These are phyloP conservation scores for Ustilago hordei DNA, from an alignment of 1,284 basidiomycete genomes.

Conservation along the genomic window DNA sequence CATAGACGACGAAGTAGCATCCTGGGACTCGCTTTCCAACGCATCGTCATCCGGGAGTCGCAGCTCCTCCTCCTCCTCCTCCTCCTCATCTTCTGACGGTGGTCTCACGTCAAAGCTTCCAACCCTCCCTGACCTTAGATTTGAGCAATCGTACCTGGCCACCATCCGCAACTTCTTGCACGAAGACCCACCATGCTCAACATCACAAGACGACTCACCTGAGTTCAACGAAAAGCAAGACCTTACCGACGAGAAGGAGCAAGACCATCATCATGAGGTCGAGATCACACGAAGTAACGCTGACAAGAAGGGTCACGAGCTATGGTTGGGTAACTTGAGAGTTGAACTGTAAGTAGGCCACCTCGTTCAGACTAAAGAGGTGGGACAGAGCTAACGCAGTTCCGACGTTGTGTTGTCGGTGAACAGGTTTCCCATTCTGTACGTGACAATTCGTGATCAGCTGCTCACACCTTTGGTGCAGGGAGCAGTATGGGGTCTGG, in stretches of 20 bases:
- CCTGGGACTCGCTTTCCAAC: constrained; percentile 13
- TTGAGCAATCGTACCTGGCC: constrained; percentile 63
- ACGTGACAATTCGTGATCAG: constrained; percentile 62
- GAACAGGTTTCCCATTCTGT: constrained; percentile 56
- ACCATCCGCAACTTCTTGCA: constrained; percentile 58
- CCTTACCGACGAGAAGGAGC: constrained; percentile 1
- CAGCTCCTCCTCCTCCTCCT: constrained; percentile 14
- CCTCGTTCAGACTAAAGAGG: neutral
- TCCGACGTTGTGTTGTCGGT: neutral
- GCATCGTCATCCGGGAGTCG: constrained; percentile 12
- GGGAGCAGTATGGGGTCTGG: constrained; percentile 59
- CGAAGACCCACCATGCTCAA: constrained; percentile 23
- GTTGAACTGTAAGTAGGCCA: constrained; percentile 58
- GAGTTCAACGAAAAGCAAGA: constrained; percentile 8
- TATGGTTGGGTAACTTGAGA: constrained; percentile 60
- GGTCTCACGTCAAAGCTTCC: constrained; percentile 20
- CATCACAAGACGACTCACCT: neutral
- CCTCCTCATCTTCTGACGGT: constrained; percentile 7
- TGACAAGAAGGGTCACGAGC: constrained; percentile 32
- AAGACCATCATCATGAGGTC: constrained; percentile 37
- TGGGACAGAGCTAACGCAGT: neutral
- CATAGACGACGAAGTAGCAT: constrained; percentile 15
- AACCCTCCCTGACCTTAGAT: constrained; percentile 59
- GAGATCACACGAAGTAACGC: constrained; percentile 22
- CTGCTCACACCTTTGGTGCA: constrained; percentile 60